Percentiles rank a stretch among this genome's conserved stretches.
phyloP scores from a whole-genome alignment of 352 stramenopile genomes.

The Thraustotheca clavata region DNA sequence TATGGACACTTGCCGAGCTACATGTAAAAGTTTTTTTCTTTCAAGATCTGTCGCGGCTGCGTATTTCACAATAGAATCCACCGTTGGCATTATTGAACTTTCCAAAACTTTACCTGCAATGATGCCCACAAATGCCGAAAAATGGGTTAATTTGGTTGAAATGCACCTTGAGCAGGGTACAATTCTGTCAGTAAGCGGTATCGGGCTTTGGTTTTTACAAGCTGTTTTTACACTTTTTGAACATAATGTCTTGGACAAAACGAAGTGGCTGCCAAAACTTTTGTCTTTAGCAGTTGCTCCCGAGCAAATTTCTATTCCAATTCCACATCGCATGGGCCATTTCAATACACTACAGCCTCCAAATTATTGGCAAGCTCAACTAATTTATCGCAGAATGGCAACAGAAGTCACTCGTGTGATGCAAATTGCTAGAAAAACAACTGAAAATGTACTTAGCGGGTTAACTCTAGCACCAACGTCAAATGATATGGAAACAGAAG shows the following conservation, averaged over 20 bases:
- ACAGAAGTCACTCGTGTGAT: neutral
- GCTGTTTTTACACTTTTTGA: neutral
- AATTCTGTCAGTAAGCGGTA: neutral
- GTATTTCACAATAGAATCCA: constrained; percentile 4
- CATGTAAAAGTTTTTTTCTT: neutral
- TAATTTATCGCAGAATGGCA: neutral
- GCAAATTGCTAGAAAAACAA: neutral
- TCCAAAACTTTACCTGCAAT: neutral
- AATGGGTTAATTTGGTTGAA: neutral
- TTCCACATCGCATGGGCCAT: neutral
- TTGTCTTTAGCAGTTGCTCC: neutral
- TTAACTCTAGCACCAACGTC: neutral
- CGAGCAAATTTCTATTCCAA: neutral
- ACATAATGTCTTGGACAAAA: neutral
- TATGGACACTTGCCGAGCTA: neutral
- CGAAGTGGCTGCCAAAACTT: neutral
- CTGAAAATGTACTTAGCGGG: neutral
- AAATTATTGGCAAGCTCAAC: constrained; percentile 10
- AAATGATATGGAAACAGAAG: neutral
- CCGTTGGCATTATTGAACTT: neutral
- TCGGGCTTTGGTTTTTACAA: neutral
- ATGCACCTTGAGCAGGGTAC: neutral
- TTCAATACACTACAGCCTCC: neutral
- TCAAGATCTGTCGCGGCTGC: neutral
- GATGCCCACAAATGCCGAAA: neutral